phyloP scores from a whole-genome alignment of 371 early-diverging fungal species.

The Mortierella polycephala region DNA sequence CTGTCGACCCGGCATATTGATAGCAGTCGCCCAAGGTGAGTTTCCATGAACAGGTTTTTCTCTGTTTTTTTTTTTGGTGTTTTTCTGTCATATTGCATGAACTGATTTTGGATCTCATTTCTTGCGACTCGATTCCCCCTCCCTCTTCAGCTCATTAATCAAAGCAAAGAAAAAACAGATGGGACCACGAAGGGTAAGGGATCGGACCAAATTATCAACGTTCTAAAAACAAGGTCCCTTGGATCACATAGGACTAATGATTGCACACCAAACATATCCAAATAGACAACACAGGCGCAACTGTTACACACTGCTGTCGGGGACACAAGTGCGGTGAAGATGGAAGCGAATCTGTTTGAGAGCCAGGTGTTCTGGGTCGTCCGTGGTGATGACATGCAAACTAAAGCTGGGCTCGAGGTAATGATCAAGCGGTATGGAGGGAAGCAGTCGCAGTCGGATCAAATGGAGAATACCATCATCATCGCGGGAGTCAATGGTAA shows the following conservation, averaged over 20 bases:
- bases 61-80: neutral
- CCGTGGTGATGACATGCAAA: conserved; percentile 53
- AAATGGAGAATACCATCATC: conserved; percentile 57
- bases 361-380: conserved; percentile 69
- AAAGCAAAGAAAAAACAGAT: conserved; percentile 22
- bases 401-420: conserved; percentile 67
- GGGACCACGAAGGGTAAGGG: conserved; percentile 32
- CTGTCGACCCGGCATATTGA: conserved; percentile 26
- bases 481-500: conserved; percentile 66
- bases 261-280: neutral
- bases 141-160: neutral
- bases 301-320: conserved; percentile 59
- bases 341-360: conserved; percentile 63
- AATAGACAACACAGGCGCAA: conserved; percentile 42
- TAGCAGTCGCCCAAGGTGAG: conserved; percentile 12
- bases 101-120: neutral
- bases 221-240: neutral
- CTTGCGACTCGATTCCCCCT: neutral
- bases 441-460: conserved; percentile 59
- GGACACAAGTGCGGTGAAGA: conserved; percentile 57
- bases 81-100: too few species aligned
- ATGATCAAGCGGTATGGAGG: conserved; percentile 74
- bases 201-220: conserved; percentile 9
- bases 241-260: too few species aligned
- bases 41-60: neutral